A percentile compares a stretch with the other conserved stretches of the same genome.
These are phyloP conservation scores for Cercis canadensis DNA, from an alignment of 306 rosid species.

Conservation along the genomic window DNA sequence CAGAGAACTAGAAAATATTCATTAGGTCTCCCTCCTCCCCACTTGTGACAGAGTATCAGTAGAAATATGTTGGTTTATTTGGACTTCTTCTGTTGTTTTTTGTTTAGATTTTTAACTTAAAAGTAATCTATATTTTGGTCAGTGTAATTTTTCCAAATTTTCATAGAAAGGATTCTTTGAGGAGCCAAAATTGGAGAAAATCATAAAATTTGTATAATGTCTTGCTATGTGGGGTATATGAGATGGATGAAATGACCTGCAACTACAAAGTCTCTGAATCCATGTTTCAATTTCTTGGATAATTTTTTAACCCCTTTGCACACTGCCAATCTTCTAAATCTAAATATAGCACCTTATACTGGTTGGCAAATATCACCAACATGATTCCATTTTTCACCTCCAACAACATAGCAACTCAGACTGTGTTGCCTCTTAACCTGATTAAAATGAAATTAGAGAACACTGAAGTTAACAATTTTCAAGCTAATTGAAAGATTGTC, in stretches of 20 bases:
- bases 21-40: not conserved
- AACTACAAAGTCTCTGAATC: not conserved
- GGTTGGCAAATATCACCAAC: not conserved
- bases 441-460: constrained; percentile 13
- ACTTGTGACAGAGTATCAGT: too few relatives aligned
- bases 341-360: not conserved
- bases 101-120: not conserved
- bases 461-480: constrained; percentile 7
- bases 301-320: too few relatives aligned
- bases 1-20: not conserved
- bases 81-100: too few relatives aligned
- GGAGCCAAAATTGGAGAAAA: not conserved
- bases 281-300: not conserved
- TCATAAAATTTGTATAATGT: not conserved
- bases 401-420: constrained; percentile 15
- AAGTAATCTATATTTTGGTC: not conserved
- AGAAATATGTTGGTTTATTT: too few relatives aligned
- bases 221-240: not conserved
- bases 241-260: not conserved
- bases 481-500: constrained; percentile 8
- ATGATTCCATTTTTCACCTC: too few relatives aligned
- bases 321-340: too few relatives aligned
- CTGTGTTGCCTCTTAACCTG: constrained; percentile 20
- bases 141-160: not conserved
- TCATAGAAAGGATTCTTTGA: not conserved